Conservation (phyloP, 2,329 filamentous ascomycete species). For the Alternaria panax region DNA sequence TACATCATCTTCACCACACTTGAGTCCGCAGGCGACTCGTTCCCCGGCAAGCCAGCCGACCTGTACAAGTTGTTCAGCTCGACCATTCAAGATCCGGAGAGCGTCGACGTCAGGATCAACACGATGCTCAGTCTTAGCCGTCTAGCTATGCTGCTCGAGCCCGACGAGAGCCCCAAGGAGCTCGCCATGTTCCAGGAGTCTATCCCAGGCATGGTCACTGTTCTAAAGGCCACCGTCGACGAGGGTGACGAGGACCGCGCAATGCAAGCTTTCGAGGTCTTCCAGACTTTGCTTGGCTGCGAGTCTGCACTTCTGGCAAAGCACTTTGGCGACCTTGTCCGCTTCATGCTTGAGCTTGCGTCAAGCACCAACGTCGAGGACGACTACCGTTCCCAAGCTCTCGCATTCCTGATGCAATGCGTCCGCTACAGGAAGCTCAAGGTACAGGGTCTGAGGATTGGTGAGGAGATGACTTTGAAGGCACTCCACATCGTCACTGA, state of each 20-base stretch:
- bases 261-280: conserved; percentile 92
- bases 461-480: conserved; percentile 85
- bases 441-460: conserved; percentile 88
- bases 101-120: conserved; percentile 91
- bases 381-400: conserved; percentile 85
- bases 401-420: conserved; percentile 92
- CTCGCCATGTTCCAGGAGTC: conserved; percentile 79
- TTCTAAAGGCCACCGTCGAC: conserved; percentile 84
- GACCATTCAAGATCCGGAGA: conserved; percentile 90
- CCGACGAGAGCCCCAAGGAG: conserved; percentile 80
- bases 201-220: conserved; percentile 86
- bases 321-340: conserved; percentile 88
- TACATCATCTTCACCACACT: conserved; percentile 93
- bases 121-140: conserved; percentile 90
- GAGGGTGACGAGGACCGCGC: conserved; percentile 84
- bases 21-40: conserved; percentile 84
- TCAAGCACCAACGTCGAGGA: conserved; percentile 79
- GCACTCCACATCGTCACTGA: conserved; percentile 89
- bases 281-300: conserved; percentile 92
- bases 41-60: conserved; percentile 79
- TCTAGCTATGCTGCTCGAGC: conserved; percentile 84
- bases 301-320: conserved; percentile 82
- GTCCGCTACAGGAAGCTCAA: conserved; percentile 94
- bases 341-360: conserved; percentile 91
- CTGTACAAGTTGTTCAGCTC: conserved; percentile 84